These are phyloP conservation scores for Larix sibirica DNA, from an alignment of 83 land plant genomes.

Conservation along the genomic window DNA sequence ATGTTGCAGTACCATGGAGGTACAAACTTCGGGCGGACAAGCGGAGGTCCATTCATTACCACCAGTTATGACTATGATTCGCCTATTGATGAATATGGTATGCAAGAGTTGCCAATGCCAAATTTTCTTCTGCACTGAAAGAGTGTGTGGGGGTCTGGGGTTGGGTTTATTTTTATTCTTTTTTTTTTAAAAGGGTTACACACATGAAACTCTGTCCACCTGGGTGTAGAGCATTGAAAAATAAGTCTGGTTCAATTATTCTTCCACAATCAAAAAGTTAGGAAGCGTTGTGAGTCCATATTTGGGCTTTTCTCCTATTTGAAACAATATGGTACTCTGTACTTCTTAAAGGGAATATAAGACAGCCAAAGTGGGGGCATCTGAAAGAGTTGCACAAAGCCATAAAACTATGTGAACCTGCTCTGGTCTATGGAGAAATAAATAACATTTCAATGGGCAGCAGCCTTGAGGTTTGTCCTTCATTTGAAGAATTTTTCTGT, in stretches of 20 bases:
- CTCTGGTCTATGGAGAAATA: slow-evolving; percentile 20
- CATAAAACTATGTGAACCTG: slow-evolving; percentile 32
- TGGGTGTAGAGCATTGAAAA: too few species aligned
- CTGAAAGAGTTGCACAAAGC: slow-evolving; percentile 72
- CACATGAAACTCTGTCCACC: too few species aligned
- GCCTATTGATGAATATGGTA: slow-evolving; percentile 77
- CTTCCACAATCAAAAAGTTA: too few species aligned
- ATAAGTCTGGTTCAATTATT: too few species aligned
- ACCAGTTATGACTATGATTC: slow-evolving; percentile 90
- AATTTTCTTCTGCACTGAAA: too few species aligned
- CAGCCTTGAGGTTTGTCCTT: slow-evolving; percentile 25
- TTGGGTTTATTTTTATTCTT: too few species aligned
- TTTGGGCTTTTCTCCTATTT: too few species aligned
- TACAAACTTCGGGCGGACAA: slow-evolving; percentile 72
- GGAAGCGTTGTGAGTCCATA: too few species aligned
- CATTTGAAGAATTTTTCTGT: not conserved
- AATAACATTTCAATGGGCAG: slow-evolving; percentile 21
- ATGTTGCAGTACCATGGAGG: slow-evolving; percentile 52
- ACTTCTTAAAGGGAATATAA: not conserved
- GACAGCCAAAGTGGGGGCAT: slow-evolving; percentile 84
- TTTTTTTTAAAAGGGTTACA: too few species aligned
- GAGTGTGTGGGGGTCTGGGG: too few species aligned
- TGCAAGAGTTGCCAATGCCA: too few species aligned
- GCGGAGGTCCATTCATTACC: slow-evolving; percentile 84
- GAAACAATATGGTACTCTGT: not conserved